Evolutionary conservation across 805 yeast genomes (phyloP), one percentile per base, ranked within the genome.

Genomic region (Deakozyma indianensis): DNA sequence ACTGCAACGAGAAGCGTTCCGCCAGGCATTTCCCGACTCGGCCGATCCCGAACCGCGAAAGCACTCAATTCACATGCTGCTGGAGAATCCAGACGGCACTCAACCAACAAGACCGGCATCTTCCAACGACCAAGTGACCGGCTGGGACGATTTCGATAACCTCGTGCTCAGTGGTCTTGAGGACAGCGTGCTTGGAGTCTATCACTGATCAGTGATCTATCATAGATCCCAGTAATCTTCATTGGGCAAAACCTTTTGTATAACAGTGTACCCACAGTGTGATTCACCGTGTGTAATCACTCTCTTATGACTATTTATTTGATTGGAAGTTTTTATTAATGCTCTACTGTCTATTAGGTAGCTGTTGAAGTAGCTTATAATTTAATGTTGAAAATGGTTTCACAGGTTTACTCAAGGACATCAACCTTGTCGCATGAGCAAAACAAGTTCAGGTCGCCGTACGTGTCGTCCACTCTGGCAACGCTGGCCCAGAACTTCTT

Each of bases 401-500:
- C 11, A 14, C 28, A 25, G 18, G 7, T n/a, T 32, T 32, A 32
- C 38, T 32, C 38, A n/a, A 32, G 38, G 5, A n/a, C 52, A 28
- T 56, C 57, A 11, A 53, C 56, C n/a, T 51, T 50, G 42, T 65
- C 71, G 48, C 98, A 90, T 22, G 96, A 87, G 68, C 98, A 92
- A 64, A 88, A 70, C 63, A 90, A 71, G 66, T 92, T 80, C 73
- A 80, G 69, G 61, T 92, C 98, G 52, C 98, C 98, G 56, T 80
- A 90, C 3, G 94, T 82, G 60, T 92, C 98, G 61, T 92, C 95
- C 45, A 90, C 74, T 63, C 98, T 78, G 9, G 95, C 74, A 41
- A 88, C 96, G 0, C 87, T 71, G 32, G 98, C 97, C 98, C 98
- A 92, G 61, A 87, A 83, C 65, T 92, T 92, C 63, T 79, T 71